These are phyloP conservation scores for Aspergillus viridinutans DNA, from an alignment of 2,329 filamentous ascomycete species.

Conservation along the genomic window DNA sequence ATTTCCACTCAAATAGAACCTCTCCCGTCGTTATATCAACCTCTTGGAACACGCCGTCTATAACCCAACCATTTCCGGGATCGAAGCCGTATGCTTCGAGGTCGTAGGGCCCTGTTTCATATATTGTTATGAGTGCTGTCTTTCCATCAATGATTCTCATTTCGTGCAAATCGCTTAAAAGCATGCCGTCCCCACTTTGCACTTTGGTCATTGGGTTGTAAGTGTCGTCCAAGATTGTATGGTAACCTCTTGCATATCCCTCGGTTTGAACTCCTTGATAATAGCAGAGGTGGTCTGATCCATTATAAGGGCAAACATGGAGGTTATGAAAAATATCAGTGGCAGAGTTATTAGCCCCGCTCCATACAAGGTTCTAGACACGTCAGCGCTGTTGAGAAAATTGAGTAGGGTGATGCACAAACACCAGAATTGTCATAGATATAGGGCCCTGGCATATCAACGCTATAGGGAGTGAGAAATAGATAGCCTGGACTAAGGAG, in stretches of 20 bases:
- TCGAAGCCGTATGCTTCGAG: not conserved
- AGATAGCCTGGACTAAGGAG: constrained; percentile 32
- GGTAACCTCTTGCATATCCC: constrained; percentile 38
- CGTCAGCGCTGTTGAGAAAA: not conserved
- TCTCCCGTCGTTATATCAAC: not conserved
- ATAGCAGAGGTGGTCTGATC: constrained; percentile 36
- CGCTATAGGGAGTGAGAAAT: constrained; percentile 37
- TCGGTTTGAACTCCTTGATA: constrained; percentile 39
- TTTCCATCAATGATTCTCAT: not conserved
- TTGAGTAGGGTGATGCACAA: not conserved
- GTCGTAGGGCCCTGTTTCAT: not conserved
- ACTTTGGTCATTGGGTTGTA: constrained; percentile 36
- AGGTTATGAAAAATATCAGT: constrained; percentile 34
- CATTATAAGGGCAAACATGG: constrained; percentile 34
- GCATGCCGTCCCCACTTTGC: not conserved
- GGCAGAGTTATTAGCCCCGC: constrained; percentile 31
- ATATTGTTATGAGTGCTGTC: not conserved
- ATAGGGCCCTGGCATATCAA: constrained; percentile 37
- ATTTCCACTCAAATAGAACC: not conserved
- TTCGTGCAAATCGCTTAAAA: constrained; percentile 4
- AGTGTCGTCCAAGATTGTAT: constrained; percentile 38
- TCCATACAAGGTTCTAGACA: constrained; percentile 35
- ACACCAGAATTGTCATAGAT: constrained; percentile 39
- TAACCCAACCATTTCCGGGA: not conserved
- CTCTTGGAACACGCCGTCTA: constrained; percentile 23